Evolutionary conservation across 768 basidiomycete genomes (phyloP).

Genomic region (Tulasnella sp.): DNA sequence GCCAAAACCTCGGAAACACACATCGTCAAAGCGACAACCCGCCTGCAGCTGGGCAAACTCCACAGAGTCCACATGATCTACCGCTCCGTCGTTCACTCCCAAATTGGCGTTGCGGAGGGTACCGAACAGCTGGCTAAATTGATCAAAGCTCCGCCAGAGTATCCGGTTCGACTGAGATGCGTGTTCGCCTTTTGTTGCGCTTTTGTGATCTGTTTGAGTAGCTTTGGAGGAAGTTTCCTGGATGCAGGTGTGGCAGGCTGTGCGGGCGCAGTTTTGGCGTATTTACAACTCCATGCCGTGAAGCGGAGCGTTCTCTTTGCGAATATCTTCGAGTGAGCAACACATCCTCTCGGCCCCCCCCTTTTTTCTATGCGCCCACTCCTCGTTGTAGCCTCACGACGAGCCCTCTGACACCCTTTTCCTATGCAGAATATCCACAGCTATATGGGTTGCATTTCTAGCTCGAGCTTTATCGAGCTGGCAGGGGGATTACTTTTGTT

Average conservation of each 20-base stretch:
- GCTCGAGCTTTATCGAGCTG: slow-evolving; percentile 80
- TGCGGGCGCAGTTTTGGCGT: slow-evolving; percentile 56
- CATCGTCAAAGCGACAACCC: slow-evolving; percentile 71
- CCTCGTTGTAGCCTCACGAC: not conserved
- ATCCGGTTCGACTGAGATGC: slow-evolving; percentile 45
- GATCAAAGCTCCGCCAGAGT: slow-evolving; percentile 55
- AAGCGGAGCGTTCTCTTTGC: slow-evolving; percentile 72
- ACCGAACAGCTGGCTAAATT: slow-evolving; percentile 54
- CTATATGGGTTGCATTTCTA: slow-evolving; percentile 69
- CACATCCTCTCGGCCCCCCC: not conserved
- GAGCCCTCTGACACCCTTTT: not conserved
- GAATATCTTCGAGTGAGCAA: slow-evolving; percentile 82
- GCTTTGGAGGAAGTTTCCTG: slow-evolving; percentile 74
- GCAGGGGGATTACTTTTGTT: slow-evolving; percentile 72
- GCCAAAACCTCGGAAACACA: slow-evolving; percentile 76
- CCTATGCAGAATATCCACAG: slow-evolving; percentile 59
- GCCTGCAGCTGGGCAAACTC: slow-evolving; percentile 74
- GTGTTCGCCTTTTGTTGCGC: slow-evolving; percentile 62
- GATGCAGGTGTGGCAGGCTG: slow-evolving; percentile 75
- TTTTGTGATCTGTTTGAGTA: slow-evolving; percentile 71
- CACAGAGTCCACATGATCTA: slow-evolving; percentile 82
- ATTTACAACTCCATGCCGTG: slow-evolving; percentile 66
- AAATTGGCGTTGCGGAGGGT: slow-evolving; percentile 74
- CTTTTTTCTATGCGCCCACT: not conserved
- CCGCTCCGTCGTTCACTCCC: slow-evolving; percentile 82